Evolutionary conservation across 345 rosid species (phyloP).

Genomic region (Camelina neglecta): DNA sequence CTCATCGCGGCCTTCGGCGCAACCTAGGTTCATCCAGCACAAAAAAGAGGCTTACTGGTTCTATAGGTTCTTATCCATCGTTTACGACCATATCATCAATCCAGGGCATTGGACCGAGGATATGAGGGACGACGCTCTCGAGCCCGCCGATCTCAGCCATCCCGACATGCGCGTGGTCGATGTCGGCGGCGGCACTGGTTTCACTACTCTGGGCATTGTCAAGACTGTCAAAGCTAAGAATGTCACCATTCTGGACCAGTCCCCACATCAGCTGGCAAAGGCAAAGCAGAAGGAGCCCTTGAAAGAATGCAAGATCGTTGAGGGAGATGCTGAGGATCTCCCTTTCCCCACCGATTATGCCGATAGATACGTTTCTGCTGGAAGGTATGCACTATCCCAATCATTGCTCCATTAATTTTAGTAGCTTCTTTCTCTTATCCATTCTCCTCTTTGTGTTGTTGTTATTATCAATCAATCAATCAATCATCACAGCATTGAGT

Average conservation of each 20-base stretch:
- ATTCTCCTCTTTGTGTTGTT: too few species aligned
- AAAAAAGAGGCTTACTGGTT: conserved; percentile 99
- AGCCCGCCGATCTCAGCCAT: conserved; percentile 87
- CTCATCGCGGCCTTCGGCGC: conserved; percentile 83
- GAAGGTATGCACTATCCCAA: conserved; percentile 52
- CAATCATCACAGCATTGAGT: conserved; percentile 73
- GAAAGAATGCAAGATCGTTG: conserved; percentile 88
- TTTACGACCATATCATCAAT: conserved; percentile 89
- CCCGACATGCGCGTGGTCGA: conserved; percentile 86
- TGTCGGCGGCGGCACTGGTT: conserved; percentile 99
- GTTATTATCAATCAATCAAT: too few species aligned
- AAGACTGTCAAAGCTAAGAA: conserved; percentile 95
- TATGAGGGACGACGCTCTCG: conserved; percentile 96
- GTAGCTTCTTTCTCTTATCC: background rate
- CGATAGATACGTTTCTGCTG: conserved; percentile 95
- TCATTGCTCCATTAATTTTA: too few species aligned
- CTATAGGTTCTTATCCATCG: conserved; percentile 92
- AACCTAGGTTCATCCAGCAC: conserved; percentile 97
- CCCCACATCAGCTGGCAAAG: conserved; percentile 98
- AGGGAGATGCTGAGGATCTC: conserved; percentile 98
- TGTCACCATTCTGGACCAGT: conserved; percentile 95
- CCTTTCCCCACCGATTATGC: conserved; percentile 90
- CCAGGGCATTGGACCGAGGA: conserved; percentile 99
- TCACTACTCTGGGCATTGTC: conserved; percentile 94
- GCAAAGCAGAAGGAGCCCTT: conserved; percentile 95